Base-by-base conservation (phyloP, 345 rosid species). In the Bruguiera parviflora region DNA sequence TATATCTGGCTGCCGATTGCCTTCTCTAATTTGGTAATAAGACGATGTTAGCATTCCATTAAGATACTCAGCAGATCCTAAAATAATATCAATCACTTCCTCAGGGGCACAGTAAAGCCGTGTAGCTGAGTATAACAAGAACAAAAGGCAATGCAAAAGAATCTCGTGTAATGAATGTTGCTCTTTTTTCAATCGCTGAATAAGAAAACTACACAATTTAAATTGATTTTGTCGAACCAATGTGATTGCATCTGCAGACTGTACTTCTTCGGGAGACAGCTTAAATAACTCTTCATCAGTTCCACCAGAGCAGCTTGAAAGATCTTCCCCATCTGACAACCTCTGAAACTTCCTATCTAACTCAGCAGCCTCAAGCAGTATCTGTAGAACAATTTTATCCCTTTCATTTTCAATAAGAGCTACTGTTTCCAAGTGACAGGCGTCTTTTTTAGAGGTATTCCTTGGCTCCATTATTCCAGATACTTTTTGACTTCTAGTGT, bases 191-290 rank as follows among this genome's bases (percentile, higher is more conserved):
- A 88, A 80, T 63, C 78, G 65, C 75, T 68, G 82, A 71, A 87
- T 78, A 69, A 90, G 79, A 82, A 90, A 90, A 74, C 71, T 80
- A 77, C 83, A 88, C 49, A 90, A 63, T 65, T 85, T 65, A 70
- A 81, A 84, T 79, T 90, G 94, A 72, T 88, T 88, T 85, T 87
- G 88, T 73, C 96, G 83, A 78, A 85, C 86, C 84, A 88, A 78
- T 61, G 96, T 90, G 71, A 90, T 66, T 5, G 94, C 96, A 80
- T 90, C 94, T 32, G 84, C 79, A 70, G 79, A 81, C 58, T 83
- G 69, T 67, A 81, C 20, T 72, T 88, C 90, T 74, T 46, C 33
- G 10, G 89, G 78, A 83, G 87, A 78, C 76, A 88, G 77, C 58
- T 79, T 82, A 29, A 85, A 62, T 61, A 84, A 71, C 66, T 75